Base-by-base conservation (phyloP, 371 early-diverging fungal genomes). In the Rhizopus sp. region DNA sequence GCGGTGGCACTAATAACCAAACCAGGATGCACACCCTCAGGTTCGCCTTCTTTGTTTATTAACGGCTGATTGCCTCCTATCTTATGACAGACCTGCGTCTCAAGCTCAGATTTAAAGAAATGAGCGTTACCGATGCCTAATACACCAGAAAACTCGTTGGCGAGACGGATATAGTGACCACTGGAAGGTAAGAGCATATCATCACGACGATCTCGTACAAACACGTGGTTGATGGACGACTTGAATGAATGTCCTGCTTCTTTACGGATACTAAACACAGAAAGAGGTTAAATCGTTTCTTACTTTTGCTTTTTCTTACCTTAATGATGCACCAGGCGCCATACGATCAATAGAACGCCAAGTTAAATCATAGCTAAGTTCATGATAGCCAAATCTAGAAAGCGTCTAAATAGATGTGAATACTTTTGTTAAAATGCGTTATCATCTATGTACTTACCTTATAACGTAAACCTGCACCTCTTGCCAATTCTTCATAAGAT, bases 171-270 rank as follows among this genome's bases (percentile, higher is more conserved):
- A 48, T 79, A 88, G 57, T 82, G 70, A 8, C 98, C 98, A 17
- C 63, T 66, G 0, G 88, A 86, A 4, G 96, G 96, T 39, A 94
- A 69, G 47, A 88, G 65, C 9, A 79, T 63, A 58, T 93, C 89
- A 57, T 96, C 91, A 16, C 95, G 84, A 29, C 73, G 73, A 56
- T 96, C 96, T 38, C 78, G 72, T 0, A 82, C 60, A 63, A 87
- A 83, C 32, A 78, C 69, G 72, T 94, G 89, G 4, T 74, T 68
- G 39, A 96, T 52, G 0, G 93, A 79, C 3, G 94, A 90, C 66
- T 96, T 96, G 35, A 96, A 70, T 15, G 90, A 77, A 67, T 96
- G 90, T 0, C 96, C 97, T 13, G 90, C 95, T 59, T 94, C 90
- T 37, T 87, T 70, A 31, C 97, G 90, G 54, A 96, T 83, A 62